Base-by-base conservation (phyloP, 805 yeast genomes). In the Yarrowia osloensis region DNA sequence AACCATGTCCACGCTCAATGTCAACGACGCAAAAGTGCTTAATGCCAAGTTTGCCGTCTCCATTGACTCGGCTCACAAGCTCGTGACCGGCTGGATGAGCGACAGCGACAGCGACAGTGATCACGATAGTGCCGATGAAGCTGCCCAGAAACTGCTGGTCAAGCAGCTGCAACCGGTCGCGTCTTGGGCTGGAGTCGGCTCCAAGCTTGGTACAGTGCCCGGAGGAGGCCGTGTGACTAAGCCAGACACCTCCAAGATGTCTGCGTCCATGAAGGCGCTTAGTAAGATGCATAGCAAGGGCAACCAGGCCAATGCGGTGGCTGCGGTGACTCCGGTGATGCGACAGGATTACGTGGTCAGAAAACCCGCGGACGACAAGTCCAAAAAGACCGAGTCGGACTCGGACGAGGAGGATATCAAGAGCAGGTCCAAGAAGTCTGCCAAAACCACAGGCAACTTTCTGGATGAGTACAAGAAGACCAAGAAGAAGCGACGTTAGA, bases 21-120 rank as follows among this genome's bases (percentile, higher is more conserved):
- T 61, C 21, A 61, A 61, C 54, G 66, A 61, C 12, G 66, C 66
- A 22, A 61, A 61, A n/a, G 66, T 44, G 22, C 66, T 61, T 19
- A 61, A 61, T 33, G 52, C 66, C 29, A 61, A 61, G 26, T 61
- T 61, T n/a, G 66, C 66, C 2, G 66, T 61, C 6, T 44, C 54
- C 31, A 61, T 61, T 15, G 44, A 22, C 24, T 22, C 66, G 7
- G 44, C 66, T 2, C 40, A 44, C 17, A 61, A 61, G 33, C 66
- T 61, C 8, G 66, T 61, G n/a, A 46, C 33, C n/a, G 21, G 44
- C n/a, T 61, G 66, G 66, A 29, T 61, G 24, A 46, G 35, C 33
- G 66, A 46, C 9, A 31, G 40, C 9, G 65, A 44, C 40, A 31
- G 66, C 5, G 54, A 61, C 44, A 12, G 26, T 11, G 65, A 59